These are phyloP conservation scores for Xerophyta viscosa DNA, from an alignment of 106 monocot genomes.

Conservation along the genomic window DNA sequence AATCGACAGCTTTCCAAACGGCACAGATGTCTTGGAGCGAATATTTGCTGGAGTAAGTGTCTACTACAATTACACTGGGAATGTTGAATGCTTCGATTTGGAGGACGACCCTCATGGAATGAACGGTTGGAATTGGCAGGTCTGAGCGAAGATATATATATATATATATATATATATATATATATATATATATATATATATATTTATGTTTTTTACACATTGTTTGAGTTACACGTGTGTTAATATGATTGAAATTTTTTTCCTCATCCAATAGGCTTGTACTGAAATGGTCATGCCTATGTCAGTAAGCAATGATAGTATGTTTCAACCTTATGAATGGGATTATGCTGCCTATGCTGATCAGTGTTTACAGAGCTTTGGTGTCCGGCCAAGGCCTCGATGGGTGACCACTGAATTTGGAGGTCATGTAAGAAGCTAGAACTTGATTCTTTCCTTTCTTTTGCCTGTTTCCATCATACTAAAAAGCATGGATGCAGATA, in stretches of 20 bases:
- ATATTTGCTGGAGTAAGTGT: constrained; percentile 85
- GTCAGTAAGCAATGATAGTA: constrained; percentile 61
- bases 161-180: too few relatives aligned
- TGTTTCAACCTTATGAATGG: constrained; percentile 70
- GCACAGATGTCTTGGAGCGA: constrained; percentile 39
- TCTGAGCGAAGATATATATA: constrained; percentile 6
- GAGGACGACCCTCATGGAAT: constrained; percentile 94
- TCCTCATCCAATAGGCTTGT: constrained; percentile 42
- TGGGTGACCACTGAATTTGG: constrained; percentile 94
- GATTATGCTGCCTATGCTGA: constrained; percentile 39
- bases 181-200: too few relatives aligned
- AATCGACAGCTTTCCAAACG: constrained; percentile 52
- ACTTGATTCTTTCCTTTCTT: too few relatives aligned
- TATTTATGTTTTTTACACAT: too few relatives aligned
- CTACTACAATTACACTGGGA: constrained; percentile 87
- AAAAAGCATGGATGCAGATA: too few relatives aligned
- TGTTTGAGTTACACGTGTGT: too few relatives aligned
- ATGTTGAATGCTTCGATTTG: constrained; percentile 70
- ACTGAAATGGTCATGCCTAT: constrained; percentile 90
- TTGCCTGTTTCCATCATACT: too few relatives aligned
- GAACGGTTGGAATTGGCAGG: constrained; percentile 97
- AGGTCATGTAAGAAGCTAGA: constrained; percentile 63
- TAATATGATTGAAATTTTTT: too few relatives aligned
- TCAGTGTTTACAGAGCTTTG: constrained; percentile 39
- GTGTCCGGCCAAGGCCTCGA: constrained; percentile 60